These are phyloP conservation scores for Cinnamomum micranthum DNA, from an alignment of 164 flowering plant species.

Conservation along the genomic window DNA sequence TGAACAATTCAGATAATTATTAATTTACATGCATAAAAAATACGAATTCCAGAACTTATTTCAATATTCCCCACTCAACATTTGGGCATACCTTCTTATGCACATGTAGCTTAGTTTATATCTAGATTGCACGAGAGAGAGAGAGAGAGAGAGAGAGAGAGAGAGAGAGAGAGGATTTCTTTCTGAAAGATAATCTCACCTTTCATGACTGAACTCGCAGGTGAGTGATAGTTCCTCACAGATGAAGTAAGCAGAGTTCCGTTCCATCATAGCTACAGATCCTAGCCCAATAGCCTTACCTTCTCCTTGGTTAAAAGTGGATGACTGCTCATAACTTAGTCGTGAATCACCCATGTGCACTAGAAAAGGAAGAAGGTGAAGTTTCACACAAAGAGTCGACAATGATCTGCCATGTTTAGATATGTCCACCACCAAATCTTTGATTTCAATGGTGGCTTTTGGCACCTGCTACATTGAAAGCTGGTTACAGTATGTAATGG, in stretches of 20 bases:
- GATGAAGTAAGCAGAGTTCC: constrained; percentile 49
- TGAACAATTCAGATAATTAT: too few relatives aligned
- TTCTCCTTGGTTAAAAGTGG: constrained; percentile 36
- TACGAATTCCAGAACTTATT: too few relatives aligned
- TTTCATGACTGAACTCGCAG: constrained; percentile 78
- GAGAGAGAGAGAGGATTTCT: too few relatives aligned
- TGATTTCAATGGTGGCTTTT: constrained; percentile 73
- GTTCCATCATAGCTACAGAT: constrained; percentile 33
- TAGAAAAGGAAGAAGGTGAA: constrained; percentile 59
- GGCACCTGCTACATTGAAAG: constrained; percentile 52
- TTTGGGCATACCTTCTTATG: too few relatives aligned
- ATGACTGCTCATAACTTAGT: constrained; percentile 50
- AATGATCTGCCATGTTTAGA: constrained; percentile 74
- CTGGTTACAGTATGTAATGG: not conserved
- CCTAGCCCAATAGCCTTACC: constrained; percentile 32
- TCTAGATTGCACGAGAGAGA: too few relatives aligned
- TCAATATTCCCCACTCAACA: too few relatives aligned
- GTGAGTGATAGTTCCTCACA: constrained; percentile 79
- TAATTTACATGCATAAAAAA: too few relatives aligned
- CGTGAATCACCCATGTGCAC: constrained; percentile 62
- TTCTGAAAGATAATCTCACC: constrained; percentile 37
- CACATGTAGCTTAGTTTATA: too few relatives aligned
- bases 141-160: too few relatives aligned
- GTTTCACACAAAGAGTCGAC: constrained; percentile 61
- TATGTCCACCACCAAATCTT: constrained; percentile 75